phyloP scores from a whole-genome alignment of 164 flowering plant genomes.

The Cinnamomum micranthum region DNA sequence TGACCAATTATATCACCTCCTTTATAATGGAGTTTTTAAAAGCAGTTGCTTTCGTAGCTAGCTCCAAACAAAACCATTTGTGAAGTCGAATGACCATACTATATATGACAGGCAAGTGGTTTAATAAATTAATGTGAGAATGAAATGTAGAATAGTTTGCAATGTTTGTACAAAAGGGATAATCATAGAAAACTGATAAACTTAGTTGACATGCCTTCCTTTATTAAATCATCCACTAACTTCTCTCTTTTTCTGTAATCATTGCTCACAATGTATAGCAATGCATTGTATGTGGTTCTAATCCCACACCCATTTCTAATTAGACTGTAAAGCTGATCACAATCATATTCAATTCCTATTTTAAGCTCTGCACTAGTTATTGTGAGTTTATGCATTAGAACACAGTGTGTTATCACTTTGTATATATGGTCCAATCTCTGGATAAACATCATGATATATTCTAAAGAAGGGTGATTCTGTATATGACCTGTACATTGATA shows the following conservation, averaged over 20 bases:
- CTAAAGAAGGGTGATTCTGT: neutral
- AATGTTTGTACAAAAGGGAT: neutral
- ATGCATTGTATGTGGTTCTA: neutral
- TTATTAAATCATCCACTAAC: neutral
- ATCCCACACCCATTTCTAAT: neutral
- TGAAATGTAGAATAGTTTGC: neutral
- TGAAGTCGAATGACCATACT: no score
- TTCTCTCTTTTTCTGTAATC: neutral
- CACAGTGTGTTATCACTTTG: neutral
- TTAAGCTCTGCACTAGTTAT: neutral
- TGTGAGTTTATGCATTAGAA: neutral
- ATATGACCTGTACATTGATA: neutral
- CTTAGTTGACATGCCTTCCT: neutral
- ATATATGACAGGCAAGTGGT: no score
- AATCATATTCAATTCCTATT: neutral
- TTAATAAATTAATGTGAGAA: no score
- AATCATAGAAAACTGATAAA: constrained; percentile 1
- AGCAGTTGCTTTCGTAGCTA: neutral
- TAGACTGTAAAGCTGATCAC: constrained; percentile 4
- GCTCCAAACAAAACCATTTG: neutral
- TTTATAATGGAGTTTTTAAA: no score
- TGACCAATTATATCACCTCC: no score
- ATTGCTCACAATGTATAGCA: neutral
- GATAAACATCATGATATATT: neutral
- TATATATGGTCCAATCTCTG: neutral